Percentiles rank a stretch among this genome's conserved stretches.
These are phyloP conservation scores for Singerocomus rubriflavus DNA, from an alignment of 1,284 basidiomycete genomes.

Conservation along the genomic window DNA sequence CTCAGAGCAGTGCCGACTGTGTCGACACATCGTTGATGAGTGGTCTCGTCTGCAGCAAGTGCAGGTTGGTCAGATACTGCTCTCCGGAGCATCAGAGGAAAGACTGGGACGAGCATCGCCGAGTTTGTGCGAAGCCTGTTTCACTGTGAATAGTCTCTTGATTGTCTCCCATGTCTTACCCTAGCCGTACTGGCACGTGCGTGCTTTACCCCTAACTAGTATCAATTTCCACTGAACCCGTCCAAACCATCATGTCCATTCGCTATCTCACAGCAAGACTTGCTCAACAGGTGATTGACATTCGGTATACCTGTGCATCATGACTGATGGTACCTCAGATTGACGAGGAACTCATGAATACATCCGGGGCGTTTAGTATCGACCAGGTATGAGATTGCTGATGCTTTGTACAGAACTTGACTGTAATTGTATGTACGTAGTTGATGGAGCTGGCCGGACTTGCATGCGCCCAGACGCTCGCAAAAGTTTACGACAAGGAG, in stretches of 20 bases:
- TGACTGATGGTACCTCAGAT: slow-evolving; percentile 50
- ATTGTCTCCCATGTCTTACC: not conserved
- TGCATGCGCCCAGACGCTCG: slow-evolving; percentile 88
- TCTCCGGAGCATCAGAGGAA: slow-evolving; percentile 64
- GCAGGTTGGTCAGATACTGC: slow-evolving; percentile 72
- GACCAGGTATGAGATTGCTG: slow-evolving; percentile 62
- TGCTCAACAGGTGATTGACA: slow-evolving; percentile 67
- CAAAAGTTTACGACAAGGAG: slow-evolving; percentile 68
- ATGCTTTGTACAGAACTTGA: not conserved
- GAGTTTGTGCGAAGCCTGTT: slow-evolving; percentile 55
- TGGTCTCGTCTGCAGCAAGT: slow-evolving; percentile 67
- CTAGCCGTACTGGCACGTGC: not conserved
- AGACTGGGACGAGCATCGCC: slow-evolving; percentile 70
- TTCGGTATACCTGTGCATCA: not conserved
- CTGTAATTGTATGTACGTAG: slow-evolving; percentile 38
- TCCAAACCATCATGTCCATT: slow-evolving; percentile 51
- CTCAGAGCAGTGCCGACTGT: slow-evolving; percentile 42
- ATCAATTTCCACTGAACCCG: not conserved
- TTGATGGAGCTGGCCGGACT: slow-evolving; percentile 99
- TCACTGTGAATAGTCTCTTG: slow-evolving; percentile 11
- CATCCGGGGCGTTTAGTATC: slow-evolving; percentile 82
- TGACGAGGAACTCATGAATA: slow-evolving; percentile 88
- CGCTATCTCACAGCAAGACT: slow-evolving; percentile 76
- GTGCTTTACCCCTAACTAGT: not conserved
- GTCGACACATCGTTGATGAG: slow-evolving; percentile 23